Evolutionary conservation across 2,329 filamentous ascomycete species (phyloP).

Genomic region (Pseudonectria foliicola): DNA sequence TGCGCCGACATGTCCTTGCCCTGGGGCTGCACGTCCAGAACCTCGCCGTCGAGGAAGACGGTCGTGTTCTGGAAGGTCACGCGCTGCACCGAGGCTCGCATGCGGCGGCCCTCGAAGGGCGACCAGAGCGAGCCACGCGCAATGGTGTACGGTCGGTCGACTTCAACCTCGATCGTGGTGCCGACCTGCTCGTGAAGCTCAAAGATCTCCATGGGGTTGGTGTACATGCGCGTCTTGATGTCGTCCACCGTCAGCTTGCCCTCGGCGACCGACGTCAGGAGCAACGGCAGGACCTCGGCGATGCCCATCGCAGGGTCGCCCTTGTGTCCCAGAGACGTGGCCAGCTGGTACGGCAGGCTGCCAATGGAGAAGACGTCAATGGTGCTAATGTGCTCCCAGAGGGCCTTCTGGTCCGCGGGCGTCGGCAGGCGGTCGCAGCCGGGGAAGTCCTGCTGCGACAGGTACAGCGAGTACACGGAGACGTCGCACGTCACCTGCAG

Average conservation of each 20-base stretch:
- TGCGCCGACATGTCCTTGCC: slow-evolving; percentile 74
- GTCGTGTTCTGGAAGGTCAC: slow-evolving; percentile 71
- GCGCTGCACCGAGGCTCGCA: slow-evolving; percentile 65
- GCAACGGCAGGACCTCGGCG: slow-evolving; percentile 63
- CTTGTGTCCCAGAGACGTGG: slow-evolving; percentile 44
- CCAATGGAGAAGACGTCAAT: slow-evolving; percentile 78
- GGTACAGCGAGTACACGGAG: slow-evolving; percentile 70
- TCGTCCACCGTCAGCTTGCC: slow-evolving; percentile 68
- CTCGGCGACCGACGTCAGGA: slow-evolving; percentile 69
- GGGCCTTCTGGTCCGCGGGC: slow-evolving; percentile 58
- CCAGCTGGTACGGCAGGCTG: slow-evolving; percentile 70
- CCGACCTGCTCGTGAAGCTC: slow-evolving; percentile 75
- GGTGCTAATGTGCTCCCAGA: slow-evolving; percentile 65
- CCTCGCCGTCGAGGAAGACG: slow-evolving; percentile 64
- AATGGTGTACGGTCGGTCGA: slow-evolving; percentile 63
- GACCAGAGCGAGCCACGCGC: slow-evolving; percentile 50
- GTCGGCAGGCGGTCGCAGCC: slow-evolving; percentile 61
- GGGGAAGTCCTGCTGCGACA: slow-evolving; percentile 64
- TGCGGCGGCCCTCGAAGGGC: slow-evolving; percentile 61
- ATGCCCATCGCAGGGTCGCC: slow-evolving; percentile 60
- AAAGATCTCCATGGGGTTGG: slow-evolving; percentile 75
- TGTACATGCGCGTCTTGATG: slow-evolving; percentile 62
- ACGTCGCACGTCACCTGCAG: slow-evolving; percentile 77
- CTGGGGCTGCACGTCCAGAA: slow-evolving; percentile 45
- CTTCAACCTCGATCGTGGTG: slow-evolving; percentile 66